phyloP scores from a whole-genome alignment of 345 rosid genomes.

The Pseudoturritis turrita region DNA sequence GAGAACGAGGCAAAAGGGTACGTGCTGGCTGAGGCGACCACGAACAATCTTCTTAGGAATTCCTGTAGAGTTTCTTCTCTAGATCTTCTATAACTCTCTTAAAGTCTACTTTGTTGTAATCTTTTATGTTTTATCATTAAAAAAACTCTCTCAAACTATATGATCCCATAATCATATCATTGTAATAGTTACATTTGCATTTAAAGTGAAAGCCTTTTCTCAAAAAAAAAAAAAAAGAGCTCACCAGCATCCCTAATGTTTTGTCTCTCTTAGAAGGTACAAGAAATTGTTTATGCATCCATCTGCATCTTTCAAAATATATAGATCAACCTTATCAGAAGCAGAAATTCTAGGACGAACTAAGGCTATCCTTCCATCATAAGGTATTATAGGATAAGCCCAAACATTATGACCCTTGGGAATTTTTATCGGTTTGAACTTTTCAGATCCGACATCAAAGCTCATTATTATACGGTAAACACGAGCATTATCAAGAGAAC shows the following conservation, averaged over 20 bases:
- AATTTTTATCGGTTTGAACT: not conserved
- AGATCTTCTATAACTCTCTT: too few species aligned
- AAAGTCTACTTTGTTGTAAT: too few species aligned
- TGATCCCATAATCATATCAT: too few species aligned
- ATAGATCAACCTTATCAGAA: not conserved
- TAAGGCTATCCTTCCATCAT: constrained; percentile 4
- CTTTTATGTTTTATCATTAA: too few species aligned
- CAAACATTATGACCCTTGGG: not conserved
- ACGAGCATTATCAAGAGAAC: not conserved
- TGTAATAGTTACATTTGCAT: too few species aligned
- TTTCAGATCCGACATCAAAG: constrained; percentile 1
- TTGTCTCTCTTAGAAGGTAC: not conserved
- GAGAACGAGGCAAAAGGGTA: too few species aligned
- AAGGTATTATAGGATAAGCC: not conserved
- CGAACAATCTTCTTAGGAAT: too few species aligned
- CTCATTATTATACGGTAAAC: not conserved
- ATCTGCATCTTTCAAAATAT: not conserved
- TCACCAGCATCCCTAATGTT: not conserved
- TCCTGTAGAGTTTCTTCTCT: too few species aligned
- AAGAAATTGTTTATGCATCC: not conserved
- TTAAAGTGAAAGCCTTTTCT: too few species aligned
- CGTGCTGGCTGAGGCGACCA: too few species aligned
- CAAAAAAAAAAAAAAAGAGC: not conserved
- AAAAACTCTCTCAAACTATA: too few species aligned
- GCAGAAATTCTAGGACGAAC: not conserved